phyloP scores from a whole-genome alignment of 495 filamentous ascomycete genomes.

The Podospora didyma region DNA sequence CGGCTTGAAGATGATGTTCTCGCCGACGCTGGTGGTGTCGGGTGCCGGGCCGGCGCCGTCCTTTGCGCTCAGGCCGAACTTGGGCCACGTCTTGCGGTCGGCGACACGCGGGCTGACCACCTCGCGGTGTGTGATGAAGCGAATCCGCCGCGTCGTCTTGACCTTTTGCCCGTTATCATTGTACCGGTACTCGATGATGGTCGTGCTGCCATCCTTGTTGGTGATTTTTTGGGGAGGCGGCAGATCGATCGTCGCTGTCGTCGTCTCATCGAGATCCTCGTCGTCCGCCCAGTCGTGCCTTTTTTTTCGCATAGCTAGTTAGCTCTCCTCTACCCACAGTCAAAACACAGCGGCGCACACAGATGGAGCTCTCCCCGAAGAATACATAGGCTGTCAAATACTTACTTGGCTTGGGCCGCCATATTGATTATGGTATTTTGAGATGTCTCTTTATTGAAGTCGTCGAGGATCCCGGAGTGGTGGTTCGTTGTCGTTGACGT shows the following conservation, averaged over 20 bases:
- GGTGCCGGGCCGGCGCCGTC: constrained; percentile 67
- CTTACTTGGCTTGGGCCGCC: constrained; percentile 27
- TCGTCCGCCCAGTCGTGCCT: constrained; percentile 91
- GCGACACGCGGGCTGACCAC: constrained; percentile 95
- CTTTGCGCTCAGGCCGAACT: constrained; percentile 70
- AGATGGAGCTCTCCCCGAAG: background rate
- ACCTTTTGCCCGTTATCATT: constrained; percentile 94
- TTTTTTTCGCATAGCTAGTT: background rate
- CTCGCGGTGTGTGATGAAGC: constrained; percentile 81
- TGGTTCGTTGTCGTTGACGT: constrained; percentile 3
- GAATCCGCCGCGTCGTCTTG: constrained; percentile 91
- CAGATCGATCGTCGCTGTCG: constrained; percentile 66
- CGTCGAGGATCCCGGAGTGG: background rate
- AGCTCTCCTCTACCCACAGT: background rate
- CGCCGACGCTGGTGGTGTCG: constrained; percentile 90
- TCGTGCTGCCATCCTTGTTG: constrained; percentile 98
- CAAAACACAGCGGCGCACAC: background rate
- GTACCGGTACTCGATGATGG: constrained; percentile 82
- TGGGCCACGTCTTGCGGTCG: constrained; percentile 84
- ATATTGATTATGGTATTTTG: constrained; percentile 12
- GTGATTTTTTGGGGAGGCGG: constrained; percentile 80
- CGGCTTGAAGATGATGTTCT: constrained; percentile 95
- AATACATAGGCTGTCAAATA: background rate
- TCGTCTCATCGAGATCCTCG: constrained; percentile 80
- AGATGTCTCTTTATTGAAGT: background rate